Percentiles rank a stretch among this genome's conserved stretches.
Conservation (phyloP, 1,284 basidiomycete species). For the Moniliophthora roreri region DNA sequence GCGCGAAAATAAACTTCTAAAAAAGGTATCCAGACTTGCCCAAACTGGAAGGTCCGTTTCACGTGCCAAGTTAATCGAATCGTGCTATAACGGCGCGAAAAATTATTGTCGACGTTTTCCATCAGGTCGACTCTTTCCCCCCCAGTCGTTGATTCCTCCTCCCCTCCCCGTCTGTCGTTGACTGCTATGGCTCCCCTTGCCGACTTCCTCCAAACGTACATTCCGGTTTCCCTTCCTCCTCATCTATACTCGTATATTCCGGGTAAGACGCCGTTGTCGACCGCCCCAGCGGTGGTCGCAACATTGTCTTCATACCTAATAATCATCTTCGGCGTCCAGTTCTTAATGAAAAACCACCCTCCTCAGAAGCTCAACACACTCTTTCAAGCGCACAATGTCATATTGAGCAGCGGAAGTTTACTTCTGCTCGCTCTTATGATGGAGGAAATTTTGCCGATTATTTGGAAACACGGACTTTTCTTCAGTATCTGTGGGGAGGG, state of each 20-base stretch:
- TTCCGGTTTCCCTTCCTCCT: slow-evolving; percentile 57
- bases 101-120: no score
- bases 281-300: slow-evolving; percentile 67
- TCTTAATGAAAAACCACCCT: slow-evolving; percentile 79
- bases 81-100: neutral
- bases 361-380: slow-evolving; percentile 81
- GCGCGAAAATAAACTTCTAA: no score
- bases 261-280: slow-evolving; percentile 81
- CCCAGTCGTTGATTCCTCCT: slow-evolving; percentile 16
- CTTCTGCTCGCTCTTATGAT: slow-evolving; percentile 85
- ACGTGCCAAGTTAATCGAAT: neutral
- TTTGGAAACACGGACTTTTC: slow-evolving; percentile 71
- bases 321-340: slow-evolving; percentile 85
- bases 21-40: no score
- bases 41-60: neutral
- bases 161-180: slow-evolving; percentile 23
- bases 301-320: slow-evolving; percentile 82
- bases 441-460: slow-evolving; percentile 85
- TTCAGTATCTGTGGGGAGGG: slow-evolving; percentile 75
- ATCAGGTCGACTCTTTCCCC: neutral
- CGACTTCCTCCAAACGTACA: slow-evolving; percentile 60
- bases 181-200: slow-evolving; percentile 69
- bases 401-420: slow-evolving; percentile 82
- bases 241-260: slow-evolving; percentile 69
- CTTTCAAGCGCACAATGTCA: slow-evolving; percentile 92